phyloP scores from a whole-genome alignment of 2,329 filamentous ascomycete species.

The Paraphoma chrysanthemicola region DNA sequence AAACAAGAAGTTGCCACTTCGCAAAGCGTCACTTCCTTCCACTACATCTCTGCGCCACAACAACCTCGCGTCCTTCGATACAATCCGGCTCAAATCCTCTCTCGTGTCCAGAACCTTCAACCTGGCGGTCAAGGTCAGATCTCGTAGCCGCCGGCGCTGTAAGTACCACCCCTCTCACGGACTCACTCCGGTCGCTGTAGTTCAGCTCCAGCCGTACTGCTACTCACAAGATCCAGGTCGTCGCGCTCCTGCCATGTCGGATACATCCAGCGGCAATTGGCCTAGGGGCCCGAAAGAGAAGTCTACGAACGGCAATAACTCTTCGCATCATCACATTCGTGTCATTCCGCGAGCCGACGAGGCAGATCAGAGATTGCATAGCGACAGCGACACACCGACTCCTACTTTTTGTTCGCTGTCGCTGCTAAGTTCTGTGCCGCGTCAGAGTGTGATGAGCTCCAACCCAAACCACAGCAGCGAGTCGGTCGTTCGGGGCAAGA shows the following conservation, averaged over 20 bases:
- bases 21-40: not conserved
- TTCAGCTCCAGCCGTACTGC: no score
- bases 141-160: conserved; percentile 27
- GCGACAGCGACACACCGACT: conserved; percentile 10
- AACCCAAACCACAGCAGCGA: not conserved
- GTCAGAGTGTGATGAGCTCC: conserved; percentile 1
- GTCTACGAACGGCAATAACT: conserved; percentile 3
- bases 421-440: conserved; percentile 9
- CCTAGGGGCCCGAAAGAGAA: conserved; percentile 16
- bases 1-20: not conserved
- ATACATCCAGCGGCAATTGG: conserved; percentile 17
- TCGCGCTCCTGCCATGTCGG: conserved; percentile 20
- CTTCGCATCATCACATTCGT: conserved; percentile 32
- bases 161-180: not conserved
- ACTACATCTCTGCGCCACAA: not conserved
- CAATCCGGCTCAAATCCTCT: not conserved
- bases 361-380: conserved; percentile 1
- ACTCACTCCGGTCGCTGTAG: no score
- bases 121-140: conserved; percentile 24
- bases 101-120: conserved; percentile 10
- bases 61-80: not conserved
- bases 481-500: conserved; percentile 10
- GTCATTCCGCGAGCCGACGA: conserved; percentile 19
- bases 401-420: conserved; percentile 21
- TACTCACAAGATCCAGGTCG: conserved; percentile 16